Evolutionary conservation across 371 early-diverging fungal genomes (phyloP), one percentile per base, ranked within the genome.

Genomic region (Actinomucor elegans): DNA sequence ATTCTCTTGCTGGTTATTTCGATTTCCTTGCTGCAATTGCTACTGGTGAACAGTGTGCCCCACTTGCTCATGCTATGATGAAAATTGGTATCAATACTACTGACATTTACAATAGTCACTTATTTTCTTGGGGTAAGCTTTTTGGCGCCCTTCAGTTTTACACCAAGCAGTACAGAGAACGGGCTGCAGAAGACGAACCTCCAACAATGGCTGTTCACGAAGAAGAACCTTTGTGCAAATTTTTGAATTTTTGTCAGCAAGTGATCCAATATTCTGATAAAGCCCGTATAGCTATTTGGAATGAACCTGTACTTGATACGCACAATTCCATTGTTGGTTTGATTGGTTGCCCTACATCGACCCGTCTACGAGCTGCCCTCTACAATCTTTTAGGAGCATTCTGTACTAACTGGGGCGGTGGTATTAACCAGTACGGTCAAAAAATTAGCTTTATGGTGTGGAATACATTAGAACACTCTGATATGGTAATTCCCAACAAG

Each of bases 81-180:
- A 53, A 49, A 1, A 46, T 57, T 12, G 67, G 71, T 3, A 71
- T 52, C 10, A 34, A 29, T 11, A 12, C 17, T 18, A 15, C 34
- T 1, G 52, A 58, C n/a, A 31, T 63, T 0, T 11, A 23, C 11
- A 38, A 40, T 1, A 57, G 64, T 15, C 55, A 63, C 21, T 34
- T 58, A 6, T 64, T 71, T 28, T 71, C 71, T n/a, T 71, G 71
- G 71, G 64, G 64, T 26, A 71, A 67, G 24, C 45, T 71, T 1
- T 64, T 71, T 50, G 52, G 56, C 12, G 49, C 61, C 12, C 52
- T 71, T 18, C 61, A 71, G 17, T 64, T 59, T 32, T 71, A 67
- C 31, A 44, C 38, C 9, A 27, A 36, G 2, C 9, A 18, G 20
- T 53, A 52, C 12, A n/a, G 36, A 1, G 42, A 45, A 3, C 32